Evolutionary conservation across 2,329 filamentous ascomycete species (phyloP), one percentile per base, ranked within the genome.

Genomic region (Amphichorda felina): DNA sequence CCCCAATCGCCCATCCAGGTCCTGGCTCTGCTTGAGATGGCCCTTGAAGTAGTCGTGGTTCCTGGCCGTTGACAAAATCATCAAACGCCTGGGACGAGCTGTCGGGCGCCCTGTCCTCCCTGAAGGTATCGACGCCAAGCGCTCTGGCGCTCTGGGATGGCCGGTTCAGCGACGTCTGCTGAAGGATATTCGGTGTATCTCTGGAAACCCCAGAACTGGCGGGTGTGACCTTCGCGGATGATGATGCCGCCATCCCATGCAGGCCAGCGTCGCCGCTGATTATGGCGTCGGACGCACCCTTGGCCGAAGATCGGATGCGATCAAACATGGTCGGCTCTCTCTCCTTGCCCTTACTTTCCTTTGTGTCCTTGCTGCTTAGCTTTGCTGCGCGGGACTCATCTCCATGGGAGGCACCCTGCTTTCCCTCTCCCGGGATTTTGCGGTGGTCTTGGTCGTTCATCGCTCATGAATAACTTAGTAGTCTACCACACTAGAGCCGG

Each of bases 341-440:
- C 15, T 17, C 29, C 29, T 31, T 31, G 8, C 29, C 29, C 29
- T 31, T 31, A n/a, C n/a, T n/a, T n/a, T n/a, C n/a, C n/a, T n/a
- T n/a, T n/a, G n/a, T n/a, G n/a, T n/a, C n/a, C n/a, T n/a, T n/a
- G n/a, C n/a, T n/a, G n/a, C n/a, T n/a, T n/a, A n/a, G n/a, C n/a
- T n/a, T n/a, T n/a, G n/a, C n/a, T n/a, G n/a, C n/a, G n/a, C n/a
- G n/a, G n/a, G n/a, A n/a, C n/a, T n/a, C n/a, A n/a, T n/a, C n/a
- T n/a, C n/a, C n/a, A n/a, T n/a, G n/a, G n/a, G n/a, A n/a, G n/a
- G n/a, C n/a, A n/a, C n/a, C n/a, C n/a, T n/a, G n/a, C n/a, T n/a
- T n/a, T n/a, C n/a, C n/a, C n/a, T n/a, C n/a, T n/a, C n/a, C n/a
- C n/a, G n/a, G n/a, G n/a, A n/a, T n/a, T n/a, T n/a, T n/a, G n/a